Evolutionary conservation across 2,329 filamentous ascomycete species (phyloP).

Genomic region (Cadophora malorum): DNA sequence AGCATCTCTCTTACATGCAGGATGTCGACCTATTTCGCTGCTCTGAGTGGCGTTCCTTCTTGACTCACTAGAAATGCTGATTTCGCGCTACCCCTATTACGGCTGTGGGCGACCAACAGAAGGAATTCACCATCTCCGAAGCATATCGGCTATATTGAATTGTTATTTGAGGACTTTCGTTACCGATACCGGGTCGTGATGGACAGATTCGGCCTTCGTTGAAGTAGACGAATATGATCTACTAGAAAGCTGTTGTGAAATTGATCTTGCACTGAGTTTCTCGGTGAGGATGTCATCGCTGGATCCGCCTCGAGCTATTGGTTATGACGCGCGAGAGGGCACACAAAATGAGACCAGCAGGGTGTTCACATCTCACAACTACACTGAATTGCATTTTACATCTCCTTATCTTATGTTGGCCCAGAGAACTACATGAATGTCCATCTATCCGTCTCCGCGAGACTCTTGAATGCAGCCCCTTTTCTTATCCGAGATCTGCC

Average conservation of each 20-base stretch:
- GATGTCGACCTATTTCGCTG: neutral
- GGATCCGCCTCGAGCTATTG: neutral
- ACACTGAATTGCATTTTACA: neutral
- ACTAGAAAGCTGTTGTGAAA: too few species aligned
- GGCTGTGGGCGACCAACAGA: conserved; percentile 6
- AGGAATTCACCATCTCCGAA: conserved; percentile 2
- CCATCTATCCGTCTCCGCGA: neutral
- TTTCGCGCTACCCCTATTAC: neutral
- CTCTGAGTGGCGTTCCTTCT: neutral
- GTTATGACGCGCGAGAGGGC: neutral
- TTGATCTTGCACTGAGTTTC: neutral
- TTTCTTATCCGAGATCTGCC: conserved; percentile 9
- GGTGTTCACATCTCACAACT: neutral
- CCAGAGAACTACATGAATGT: neutral
- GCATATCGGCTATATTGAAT: neutral
- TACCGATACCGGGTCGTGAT: conserved; percentile 1
- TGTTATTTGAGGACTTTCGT: neutral
- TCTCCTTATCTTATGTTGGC: neutral
- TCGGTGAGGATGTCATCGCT: neutral
- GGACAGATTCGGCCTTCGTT: too few species aligned
- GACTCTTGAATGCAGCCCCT: neutral
- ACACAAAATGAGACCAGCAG: neutral
- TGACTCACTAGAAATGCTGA: conserved; percentile 18
- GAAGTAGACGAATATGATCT: too few species aligned
- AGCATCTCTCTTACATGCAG: neutral